Conservation (phyloP, 2,329 filamentous ascomycete species). For the Clarireedia sp. region DNA sequence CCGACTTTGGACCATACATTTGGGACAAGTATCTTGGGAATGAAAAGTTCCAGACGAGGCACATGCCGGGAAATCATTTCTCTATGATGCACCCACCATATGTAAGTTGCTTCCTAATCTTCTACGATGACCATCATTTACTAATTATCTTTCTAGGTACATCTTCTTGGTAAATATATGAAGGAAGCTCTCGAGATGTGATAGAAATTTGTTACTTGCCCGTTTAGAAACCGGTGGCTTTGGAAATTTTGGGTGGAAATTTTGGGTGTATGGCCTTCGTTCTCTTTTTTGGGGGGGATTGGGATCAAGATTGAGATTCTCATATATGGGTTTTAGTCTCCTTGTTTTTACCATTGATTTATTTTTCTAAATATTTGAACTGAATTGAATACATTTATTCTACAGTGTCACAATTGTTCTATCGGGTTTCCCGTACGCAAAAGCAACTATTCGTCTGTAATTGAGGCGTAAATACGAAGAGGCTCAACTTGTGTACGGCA, state of each 20-base stretch:
- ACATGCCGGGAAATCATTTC: conserved; percentile 19
- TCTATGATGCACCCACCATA: conserved; percentile 19
- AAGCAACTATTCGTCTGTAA: not conserved
- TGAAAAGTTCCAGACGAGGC: conserved; percentile 37
- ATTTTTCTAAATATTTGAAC: not conserved
- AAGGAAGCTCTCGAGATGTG: conserved; percentile 6
- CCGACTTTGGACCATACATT: conserved; percentile 4
- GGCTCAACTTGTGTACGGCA: too few species aligned
- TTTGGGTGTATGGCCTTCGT: not conserved
- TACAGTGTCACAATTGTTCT: not conserved
- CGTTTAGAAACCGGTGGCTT: not conserved
- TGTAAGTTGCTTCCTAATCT: conserved; percentile 29
- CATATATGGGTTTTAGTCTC: too few species aligned
- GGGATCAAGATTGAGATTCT: too few species aligned
- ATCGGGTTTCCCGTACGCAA: not conserved
- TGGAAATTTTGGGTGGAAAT: too few species aligned
- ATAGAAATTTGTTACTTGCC: not conserved
- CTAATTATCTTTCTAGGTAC: conserved; percentile 1
- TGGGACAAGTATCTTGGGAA: conserved; percentile 9
- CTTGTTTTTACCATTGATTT: too few species aligned
- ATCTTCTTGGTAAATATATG: conserved; percentile 5
- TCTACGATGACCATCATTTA: too few species aligned
- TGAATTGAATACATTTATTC: not conserved
- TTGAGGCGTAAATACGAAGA: too few species aligned
- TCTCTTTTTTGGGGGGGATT: not conserved